Evolutionary conservation across 1,284 basidiomycete species (phyloP).

Genomic region (Puccinia triticina): DNA sequence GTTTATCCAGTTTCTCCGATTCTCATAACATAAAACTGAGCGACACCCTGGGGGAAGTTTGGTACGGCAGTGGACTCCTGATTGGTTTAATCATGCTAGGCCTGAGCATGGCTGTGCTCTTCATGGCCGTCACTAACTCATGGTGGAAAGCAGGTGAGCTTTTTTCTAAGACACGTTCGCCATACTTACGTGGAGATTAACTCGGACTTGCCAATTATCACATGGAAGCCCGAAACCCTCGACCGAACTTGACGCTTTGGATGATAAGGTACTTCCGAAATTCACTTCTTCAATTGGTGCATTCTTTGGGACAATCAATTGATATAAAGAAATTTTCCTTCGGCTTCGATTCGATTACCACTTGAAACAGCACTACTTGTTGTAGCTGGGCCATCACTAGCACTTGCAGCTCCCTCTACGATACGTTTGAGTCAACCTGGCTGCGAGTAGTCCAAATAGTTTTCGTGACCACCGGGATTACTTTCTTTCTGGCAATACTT

Average conservation of each 20-base stretch:
- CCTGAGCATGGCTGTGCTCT: slow-evolving; percentile 11
- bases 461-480: slow-evolving; percentile 11
- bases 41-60: slow-evolving; percentile 38
- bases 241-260: slow-evolving; percentile 25
- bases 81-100: slow-evolving; percentile 25
- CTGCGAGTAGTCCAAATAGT: slow-evolving; percentile 10
- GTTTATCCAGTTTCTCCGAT: slow-evolving; percentile 17
- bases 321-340: too few species aligned
- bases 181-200: background rate
- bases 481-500: slow-evolving; percentile 19
- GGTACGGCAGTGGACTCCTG: slow-evolving; percentile 19
- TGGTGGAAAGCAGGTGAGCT: slow-evolving; percentile 31
- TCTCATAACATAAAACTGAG: slow-evolving; percentile 30
- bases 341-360: background rate
- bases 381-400: slow-evolving; percentile 40
- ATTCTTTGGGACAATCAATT: background rate
- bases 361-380: slow-evolving; percentile 19
- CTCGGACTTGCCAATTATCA: background rate
- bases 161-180: background rate
- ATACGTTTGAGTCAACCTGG: slow-evolving; percentile 22
- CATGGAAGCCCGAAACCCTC: slow-evolving; percentile 12
- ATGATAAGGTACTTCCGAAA: slow-evolving; percentile 28
- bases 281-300: background rate
- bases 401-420: slow-evolving; percentile 11
- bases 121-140: slow-evolving; percentile 27